These are phyloP conservation scores for Micractinium sp. DNA, from an alignment of 139 green algal genomes.

Conservation along the genomic window DNA sequence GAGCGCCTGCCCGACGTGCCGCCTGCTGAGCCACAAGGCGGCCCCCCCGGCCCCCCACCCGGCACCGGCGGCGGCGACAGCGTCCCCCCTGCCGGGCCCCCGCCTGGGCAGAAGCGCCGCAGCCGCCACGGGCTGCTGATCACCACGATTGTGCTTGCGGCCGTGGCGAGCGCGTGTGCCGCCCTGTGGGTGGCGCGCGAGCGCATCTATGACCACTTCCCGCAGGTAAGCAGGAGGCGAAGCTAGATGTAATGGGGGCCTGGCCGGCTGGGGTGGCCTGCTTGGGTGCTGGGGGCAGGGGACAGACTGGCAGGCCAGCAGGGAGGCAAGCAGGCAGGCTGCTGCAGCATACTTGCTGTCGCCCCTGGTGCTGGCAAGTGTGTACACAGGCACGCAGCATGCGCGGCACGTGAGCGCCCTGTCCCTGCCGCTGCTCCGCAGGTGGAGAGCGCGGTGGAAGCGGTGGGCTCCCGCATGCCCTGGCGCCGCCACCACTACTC, in stretches of 20 bases:
- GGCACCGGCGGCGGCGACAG: neutral
- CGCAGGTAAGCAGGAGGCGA: neutral
- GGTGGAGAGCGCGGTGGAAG: conserved; percentile 14
- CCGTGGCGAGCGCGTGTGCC: neutral
- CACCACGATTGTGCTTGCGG: neutral
- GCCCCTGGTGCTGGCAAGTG: no score
- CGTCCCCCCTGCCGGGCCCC: neutral
- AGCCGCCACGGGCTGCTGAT: neutral
- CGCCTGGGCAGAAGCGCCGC: neutral
- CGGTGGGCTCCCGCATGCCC: neutral
- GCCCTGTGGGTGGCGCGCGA: neutral
- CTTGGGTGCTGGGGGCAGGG: no score
- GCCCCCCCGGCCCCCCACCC: neutral
- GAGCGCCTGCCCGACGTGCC: neutral
- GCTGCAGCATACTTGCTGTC: no score
- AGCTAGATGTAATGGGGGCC: no score
- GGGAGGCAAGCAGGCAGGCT: no score
- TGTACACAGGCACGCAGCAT: no score
- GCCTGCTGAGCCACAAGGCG: neutral
- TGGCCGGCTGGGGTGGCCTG: neutral
- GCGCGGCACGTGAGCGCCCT: neutral
- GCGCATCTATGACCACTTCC: conserved; percentile 25
- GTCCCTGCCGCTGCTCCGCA: neutral
- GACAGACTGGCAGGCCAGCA: no score
- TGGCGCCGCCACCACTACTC: neutral